Conservation (phyloP, 768 basidiomycete species). For the Tulasnella sp. region DNA sequence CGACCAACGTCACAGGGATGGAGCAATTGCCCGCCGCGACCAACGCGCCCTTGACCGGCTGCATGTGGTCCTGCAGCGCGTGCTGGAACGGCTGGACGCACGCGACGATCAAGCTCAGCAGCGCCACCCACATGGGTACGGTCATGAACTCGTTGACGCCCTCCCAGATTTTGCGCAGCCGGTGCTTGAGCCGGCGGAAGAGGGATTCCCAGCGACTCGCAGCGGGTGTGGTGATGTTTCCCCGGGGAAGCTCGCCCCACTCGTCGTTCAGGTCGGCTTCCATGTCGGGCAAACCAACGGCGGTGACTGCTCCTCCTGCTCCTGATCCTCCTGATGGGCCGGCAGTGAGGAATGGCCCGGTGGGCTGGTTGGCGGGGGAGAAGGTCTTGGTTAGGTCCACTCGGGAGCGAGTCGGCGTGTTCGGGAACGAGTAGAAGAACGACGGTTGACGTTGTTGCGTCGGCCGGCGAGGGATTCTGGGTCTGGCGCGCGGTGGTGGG, state of each 20-base stretch:
- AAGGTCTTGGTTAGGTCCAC: conserved; percentile 6
- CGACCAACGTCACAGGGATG: conserved; percentile 84
- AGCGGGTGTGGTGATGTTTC: conserved; percentile 9
- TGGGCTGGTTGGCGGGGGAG: background rate
- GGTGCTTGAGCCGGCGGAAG: conserved; percentile 32
- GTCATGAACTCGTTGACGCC: conserved; percentile 75
- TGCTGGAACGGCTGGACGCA: conserved; percentile 72
- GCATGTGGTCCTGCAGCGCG: conserved; percentile 57
- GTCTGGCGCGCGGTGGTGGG: background rate
- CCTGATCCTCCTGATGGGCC: too few relatives aligned
- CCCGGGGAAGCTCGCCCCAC: conserved; percentile 5
- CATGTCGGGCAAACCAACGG: background rate
- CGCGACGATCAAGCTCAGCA: conserved; percentile 71
- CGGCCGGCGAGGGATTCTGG: background rate
- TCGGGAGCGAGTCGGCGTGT: conserved; percentile 40
- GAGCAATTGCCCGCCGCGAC: conserved; percentile 67
- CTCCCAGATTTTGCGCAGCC: conserved; percentile 36
- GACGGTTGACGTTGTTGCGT: conserved; percentile 35
- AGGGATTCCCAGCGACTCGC: conserved; percentile 20
- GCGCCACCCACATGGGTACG: conserved; percentile 76
- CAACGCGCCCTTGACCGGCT: conserved; percentile 64
- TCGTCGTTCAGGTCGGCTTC: conserved; percentile 22
- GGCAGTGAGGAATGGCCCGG: background rate
- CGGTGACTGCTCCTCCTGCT: too few relatives aligned
- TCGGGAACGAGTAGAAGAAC: conserved; percentile 67